Evolutionary conservation across 2,329 filamentous ascomycete species (phyloP).

Genomic region (Fusarium austroafricanum): DNA sequence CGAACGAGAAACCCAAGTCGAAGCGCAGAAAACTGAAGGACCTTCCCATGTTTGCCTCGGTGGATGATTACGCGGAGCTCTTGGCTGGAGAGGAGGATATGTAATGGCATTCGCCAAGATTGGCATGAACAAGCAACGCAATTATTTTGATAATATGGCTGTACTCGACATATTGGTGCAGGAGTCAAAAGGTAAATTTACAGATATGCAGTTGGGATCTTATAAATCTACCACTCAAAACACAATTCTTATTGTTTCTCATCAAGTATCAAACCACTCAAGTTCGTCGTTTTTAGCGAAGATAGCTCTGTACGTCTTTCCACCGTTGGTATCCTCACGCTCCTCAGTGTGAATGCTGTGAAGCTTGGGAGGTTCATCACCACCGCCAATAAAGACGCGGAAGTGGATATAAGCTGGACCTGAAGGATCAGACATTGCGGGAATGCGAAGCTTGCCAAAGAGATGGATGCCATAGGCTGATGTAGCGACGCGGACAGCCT

Average conservation of each 20-base stretch:
- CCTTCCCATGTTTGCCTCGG: slow-evolving; percentile 91
- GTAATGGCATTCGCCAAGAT: slow-evolving; percentile 5
- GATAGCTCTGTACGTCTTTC: slow-evolving; percentile 94
- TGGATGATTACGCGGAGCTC: slow-evolving; percentile 91
- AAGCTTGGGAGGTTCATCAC: slow-evolving; percentile 82
- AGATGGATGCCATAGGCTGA: slow-evolving; percentile 82
- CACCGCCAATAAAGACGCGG: slow-evolving; percentile 88
- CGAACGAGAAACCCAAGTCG: slow-evolving; percentile 59
- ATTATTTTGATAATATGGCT: slow-evolving; percentile 30
- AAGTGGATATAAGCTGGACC: slow-evolving; percentile 83
- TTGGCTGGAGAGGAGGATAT: slow-evolving; percentile 76
- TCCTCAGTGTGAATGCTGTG: slow-evolving; percentile 94
- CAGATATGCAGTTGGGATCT: slow-evolving; percentile 17
- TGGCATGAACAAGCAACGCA: slow-evolving; percentile 21
- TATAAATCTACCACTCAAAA: slow-evolving; percentile 5
- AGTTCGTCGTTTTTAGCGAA: slow-evolving; percentile 91
- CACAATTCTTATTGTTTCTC: slow-evolving; percentile 23
- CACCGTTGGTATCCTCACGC: slow-evolving; percentile 89
- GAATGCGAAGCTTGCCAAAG: slow-evolving; percentile 76
- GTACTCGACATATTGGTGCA: slow-evolving; percentile 29
- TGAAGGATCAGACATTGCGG: slow-evolving; percentile 54
- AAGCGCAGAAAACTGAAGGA: slow-evolving; percentile 88
- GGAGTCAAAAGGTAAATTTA: slow-evolving; percentile 30
- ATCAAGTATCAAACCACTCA: slow-evolving; percentile 65
- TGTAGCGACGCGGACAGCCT: slow-evolving; percentile 93